These are phyloP conservation scores for Eimeria praecox DNA, from an alignment of 169 alveolate species.

Conservation along the genomic window DNA sequence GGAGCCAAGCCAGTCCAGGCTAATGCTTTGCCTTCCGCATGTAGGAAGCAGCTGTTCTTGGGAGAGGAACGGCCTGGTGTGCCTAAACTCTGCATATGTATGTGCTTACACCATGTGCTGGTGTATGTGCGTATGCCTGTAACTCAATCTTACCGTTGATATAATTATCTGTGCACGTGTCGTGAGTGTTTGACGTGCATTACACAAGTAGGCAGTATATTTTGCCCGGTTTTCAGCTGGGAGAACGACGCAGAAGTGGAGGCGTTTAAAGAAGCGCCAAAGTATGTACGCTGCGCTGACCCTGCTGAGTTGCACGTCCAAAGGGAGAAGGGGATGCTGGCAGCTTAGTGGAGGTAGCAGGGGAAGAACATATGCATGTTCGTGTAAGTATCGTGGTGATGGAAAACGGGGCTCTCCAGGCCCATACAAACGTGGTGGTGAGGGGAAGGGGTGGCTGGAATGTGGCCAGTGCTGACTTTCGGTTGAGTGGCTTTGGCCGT, in stretches of 20 bases:
- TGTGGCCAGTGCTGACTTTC: neutral
- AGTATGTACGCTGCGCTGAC: neutral
- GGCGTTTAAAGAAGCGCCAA: constrained; percentile 6
- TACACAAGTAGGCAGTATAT: constrained; percentile 5
- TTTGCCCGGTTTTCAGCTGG: neutral
- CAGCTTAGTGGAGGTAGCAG: neutral
- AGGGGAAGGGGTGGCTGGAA: neutral
- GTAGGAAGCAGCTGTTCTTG: neutral
- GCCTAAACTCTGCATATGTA: too few relatives aligned
- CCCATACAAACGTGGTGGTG: neutral
- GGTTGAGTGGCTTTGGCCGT: neutral
- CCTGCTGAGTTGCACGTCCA: constrained; percentile 19
- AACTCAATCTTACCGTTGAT: neutral
- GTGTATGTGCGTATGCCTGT: neutral
- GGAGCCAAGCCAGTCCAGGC: neutral
- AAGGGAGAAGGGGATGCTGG: constrained; percentile 26
- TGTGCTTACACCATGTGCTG: constrained; percentile 3
- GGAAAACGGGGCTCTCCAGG: neutral
- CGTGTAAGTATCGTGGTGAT: neutral
- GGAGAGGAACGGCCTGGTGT: neutral
- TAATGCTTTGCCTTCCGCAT: neutral
- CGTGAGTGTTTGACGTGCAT: constrained; percentile 5
- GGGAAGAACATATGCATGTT: neutral
- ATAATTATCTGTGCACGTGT: neutral
- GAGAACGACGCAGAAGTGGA: constrained; percentile 3